Conservation (phyloP, 2,329 filamentous ascomycete species). For the Cladosporium oxysporum region DNA sequence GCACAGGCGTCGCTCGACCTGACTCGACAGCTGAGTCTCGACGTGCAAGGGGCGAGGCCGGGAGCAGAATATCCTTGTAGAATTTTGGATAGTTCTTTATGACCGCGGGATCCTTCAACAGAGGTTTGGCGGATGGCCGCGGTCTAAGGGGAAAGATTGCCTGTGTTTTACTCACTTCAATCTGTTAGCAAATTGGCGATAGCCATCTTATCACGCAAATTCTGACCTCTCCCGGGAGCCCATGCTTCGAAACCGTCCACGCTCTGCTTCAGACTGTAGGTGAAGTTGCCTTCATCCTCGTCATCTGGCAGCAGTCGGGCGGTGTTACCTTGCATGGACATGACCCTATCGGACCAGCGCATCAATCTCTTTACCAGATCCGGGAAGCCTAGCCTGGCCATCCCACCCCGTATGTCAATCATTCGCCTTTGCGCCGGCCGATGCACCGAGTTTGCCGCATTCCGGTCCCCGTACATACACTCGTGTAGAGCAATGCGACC, state of each 20-base stretch:
- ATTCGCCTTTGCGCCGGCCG: conserved; percentile 37
- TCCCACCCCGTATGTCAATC: conserved; percentile 38
- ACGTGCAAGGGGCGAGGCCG: not conserved
- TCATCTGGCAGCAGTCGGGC: conserved; percentile 34
- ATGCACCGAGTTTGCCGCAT: conserved; percentile 34
- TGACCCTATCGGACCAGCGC: conserved; percentile 37
- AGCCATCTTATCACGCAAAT: conserved; percentile 33
- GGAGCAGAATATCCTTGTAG: conserved; percentile 9
- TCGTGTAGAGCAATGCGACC: conserved; percentile 40
- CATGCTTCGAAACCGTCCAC: conserved; percentile 35
- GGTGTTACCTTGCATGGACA: conserved; percentile 36
- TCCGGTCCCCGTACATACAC: conserved; percentile 37
- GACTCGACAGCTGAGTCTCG: conserved; percentile 13
- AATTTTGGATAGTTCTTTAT: conserved; percentile 12
- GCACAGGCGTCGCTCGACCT: not conserved
- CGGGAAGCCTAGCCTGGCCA: conserved; percentile 33
- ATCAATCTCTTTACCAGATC: conserved; percentile 38
- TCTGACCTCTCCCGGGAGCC: conserved; percentile 34
- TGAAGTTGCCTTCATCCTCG: conserved; percentile 28
- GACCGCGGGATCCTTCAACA: not conserved
- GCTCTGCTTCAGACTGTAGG: conserved; percentile 29
- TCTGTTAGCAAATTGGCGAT: conserved; percentile 31
- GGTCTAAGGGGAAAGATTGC: not conserved
- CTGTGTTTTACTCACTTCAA: conserved; percentile 12
- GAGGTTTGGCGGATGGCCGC: not conserved